Conservation (phyloP, 257 asterid species). For the Nemophila menziesii region DNA sequence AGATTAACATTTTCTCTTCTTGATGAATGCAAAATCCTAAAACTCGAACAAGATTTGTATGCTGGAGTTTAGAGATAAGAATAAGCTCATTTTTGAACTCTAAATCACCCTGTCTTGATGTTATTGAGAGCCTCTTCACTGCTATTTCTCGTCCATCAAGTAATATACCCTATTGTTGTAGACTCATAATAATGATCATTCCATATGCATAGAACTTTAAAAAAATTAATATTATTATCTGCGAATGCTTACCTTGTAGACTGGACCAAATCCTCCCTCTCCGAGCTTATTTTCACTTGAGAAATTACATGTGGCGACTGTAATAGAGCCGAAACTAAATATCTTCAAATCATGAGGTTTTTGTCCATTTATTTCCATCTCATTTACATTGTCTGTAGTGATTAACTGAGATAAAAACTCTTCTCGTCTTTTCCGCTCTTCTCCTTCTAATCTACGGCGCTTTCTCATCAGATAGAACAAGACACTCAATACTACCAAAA, state of each 20-base stretch:
- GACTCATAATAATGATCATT: background rate
- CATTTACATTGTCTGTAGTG: conserved; percentile 14
- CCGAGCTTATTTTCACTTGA: too few relatives aligned
- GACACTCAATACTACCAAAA: too few relatives aligned
- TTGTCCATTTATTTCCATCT: conserved; percentile 19
- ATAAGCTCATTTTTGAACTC: conserved; percentile 55
- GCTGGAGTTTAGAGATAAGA: conserved; percentile 52
- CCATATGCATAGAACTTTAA: too few relatives aligned
- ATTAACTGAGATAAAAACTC: conserved; percentile 14
- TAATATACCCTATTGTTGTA: conserved; percentile 33
- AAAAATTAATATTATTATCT: too few relatives aligned
- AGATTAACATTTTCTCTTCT: conserved; percentile 46
- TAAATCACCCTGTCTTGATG: conserved; percentile 44
- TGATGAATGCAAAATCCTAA: conserved; percentile 39
- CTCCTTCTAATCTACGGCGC: too few relatives aligned
- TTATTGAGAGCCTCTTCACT: conserved; percentile 41
- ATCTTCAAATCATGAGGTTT: too few relatives aligned
- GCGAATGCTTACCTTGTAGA: too few relatives aligned
- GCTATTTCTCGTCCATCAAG: conserved; percentile 46
- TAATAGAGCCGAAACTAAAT: too few relatives aligned
- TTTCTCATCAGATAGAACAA: too few relatives aligned
- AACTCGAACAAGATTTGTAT: conserved; percentile 52
- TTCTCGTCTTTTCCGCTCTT: conserved; percentile 13
- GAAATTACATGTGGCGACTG: too few relatives aligned
- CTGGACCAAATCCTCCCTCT: too few relatives aligned